Conservation (phyloP, 1,284 basidiomycete species). For the Cutaneotrichosporon daszewskae region DNA sequence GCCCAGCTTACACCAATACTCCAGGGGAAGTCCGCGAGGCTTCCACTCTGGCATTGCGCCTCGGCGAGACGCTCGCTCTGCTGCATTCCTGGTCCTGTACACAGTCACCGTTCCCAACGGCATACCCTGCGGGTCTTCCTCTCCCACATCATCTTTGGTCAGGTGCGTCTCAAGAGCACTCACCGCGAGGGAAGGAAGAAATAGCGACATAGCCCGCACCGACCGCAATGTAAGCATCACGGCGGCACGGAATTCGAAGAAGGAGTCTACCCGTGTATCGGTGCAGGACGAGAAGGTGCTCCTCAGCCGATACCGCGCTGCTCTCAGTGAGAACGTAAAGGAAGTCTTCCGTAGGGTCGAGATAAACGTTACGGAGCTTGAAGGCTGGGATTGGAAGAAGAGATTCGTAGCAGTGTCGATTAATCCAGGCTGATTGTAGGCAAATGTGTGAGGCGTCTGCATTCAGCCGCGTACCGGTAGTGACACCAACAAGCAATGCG, state of each 20-base stretch:
- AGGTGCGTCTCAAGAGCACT: not conserved
- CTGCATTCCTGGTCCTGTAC: conserved; percentile 3
- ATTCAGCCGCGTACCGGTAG: no score
- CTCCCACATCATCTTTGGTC: not conserved
- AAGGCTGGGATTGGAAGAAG: conserved; percentile 5
- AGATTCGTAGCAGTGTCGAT: conserved; percentile 1
- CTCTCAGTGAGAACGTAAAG: conserved; percentile 6
- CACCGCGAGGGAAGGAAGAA: no score
- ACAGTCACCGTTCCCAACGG: conserved; percentile 2
- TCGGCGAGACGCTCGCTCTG: not conserved
- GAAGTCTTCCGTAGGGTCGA: conserved; percentile 5
- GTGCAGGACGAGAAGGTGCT: conserved; percentile 4
- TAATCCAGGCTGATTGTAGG: not conserved
- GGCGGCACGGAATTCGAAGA: conserved; percentile 2
- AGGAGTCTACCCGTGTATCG: conserved; percentile 7
- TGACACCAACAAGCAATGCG: no score
- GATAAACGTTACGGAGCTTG: conserved; percentile 1
- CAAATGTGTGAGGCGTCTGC: not conserved
- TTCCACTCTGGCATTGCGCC: conserved; percentile 1
- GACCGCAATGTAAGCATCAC: not conserved
- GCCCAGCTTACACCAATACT: conserved; percentile 27
- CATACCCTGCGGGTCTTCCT: not conserved
- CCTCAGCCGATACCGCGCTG: not conserved
- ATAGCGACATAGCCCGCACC: conserved; percentile 9
- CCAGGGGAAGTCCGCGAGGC: conserved; percentile 7